Evolutionary conservation across 495 filamentous ascomycete genomes (phyloP).

Genomic region (Penicillium bovifimosum): DNA sequence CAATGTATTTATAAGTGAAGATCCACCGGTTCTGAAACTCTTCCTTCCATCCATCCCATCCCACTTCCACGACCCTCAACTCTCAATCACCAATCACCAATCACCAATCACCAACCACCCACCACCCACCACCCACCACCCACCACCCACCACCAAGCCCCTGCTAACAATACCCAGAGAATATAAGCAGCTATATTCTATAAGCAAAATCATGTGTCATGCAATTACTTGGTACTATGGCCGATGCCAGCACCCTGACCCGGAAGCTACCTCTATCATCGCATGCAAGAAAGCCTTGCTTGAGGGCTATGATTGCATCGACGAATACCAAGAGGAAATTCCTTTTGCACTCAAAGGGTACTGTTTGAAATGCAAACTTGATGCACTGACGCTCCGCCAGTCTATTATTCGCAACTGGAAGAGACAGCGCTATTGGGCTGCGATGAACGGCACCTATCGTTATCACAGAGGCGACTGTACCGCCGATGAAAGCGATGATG

Average conservation of each 20-base stretch:
- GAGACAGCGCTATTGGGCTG: background rate
- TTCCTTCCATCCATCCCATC: background rate
- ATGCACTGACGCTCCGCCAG: background rate
- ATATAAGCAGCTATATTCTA: background rate
- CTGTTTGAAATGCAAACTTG: background rate
- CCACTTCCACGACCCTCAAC: background rate
- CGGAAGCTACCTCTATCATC: constrained; percentile 9
- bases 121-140: too few relatives aligned
- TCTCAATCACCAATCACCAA: background rate
- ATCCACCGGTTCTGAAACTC: background rate
- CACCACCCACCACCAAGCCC: too few relatives aligned
- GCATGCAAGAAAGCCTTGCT: constrained; percentile 16
- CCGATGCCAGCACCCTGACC: constrained; percentile 21
- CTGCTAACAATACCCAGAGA: background rate
- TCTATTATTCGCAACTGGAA: background rate
- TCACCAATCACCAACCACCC: background rate
- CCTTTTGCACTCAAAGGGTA: background rate
- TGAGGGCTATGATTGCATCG: constrained; percentile 19
- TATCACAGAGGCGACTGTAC: background rate
- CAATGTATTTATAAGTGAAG: background rate
- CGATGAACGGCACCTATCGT: background rate
- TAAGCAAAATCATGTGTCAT: constrained; percentile 29
- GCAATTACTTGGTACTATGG: constrained; percentile 26
- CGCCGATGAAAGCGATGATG: background rate
- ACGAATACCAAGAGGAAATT: background rate